These are phyloP conservation scores for Phytopythium litorale DNA, from an alignment of 352 stramenopile species.

Conservation along the genomic window DNA sequence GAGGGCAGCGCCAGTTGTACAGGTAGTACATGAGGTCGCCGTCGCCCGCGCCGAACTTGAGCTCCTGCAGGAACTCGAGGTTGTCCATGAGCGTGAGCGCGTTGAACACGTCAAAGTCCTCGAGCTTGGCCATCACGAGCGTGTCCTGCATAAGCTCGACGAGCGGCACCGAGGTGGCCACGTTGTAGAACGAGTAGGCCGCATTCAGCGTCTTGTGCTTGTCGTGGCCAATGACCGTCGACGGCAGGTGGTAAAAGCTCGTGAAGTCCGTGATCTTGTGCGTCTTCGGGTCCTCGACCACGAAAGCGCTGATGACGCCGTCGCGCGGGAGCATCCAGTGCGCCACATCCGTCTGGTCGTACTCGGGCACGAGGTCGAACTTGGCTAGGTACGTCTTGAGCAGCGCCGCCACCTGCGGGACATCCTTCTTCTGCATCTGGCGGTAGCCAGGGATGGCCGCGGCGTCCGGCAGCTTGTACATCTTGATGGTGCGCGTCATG, in stretches of 20 bases:
- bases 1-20: conserved; percentile 75
- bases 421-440: conserved; percentile 61
- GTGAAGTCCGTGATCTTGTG: conserved; percentile 94
- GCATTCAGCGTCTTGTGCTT: conserved; percentile 96
- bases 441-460: conserved; percentile 45
- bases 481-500: conserved; percentile 93
- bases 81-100: conserved; percentile 72
- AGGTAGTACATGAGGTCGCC: conserved; percentile 74
- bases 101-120: conserved; percentile 70
- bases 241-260: conserved; percentile 98
- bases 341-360: conserved; percentile 91
- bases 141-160: conserved; percentile 47
- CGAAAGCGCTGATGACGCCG: conserved; percentile 95
- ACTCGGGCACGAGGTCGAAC: conserved; percentile 85
- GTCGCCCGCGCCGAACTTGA: conserved; percentile 58
- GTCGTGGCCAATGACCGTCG: conserved; percentile 92
- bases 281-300: conserved; percentile 70
- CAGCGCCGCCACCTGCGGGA: conserved; percentile 50
- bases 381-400: conserved; percentile 66
- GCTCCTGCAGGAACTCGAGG: conserved; percentile 47
- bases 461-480: conserved; percentile 84
- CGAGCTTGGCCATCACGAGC: conserved; percentile 61
- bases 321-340: conserved; percentile 97
- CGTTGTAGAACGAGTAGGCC: conserved; percentile 99
- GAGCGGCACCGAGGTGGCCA: conserved; percentile 53